Evolutionary conservation across 2,329 filamentous ascomycete species (phyloP).

Genomic region (Graphiopsis chlorocephala): DNA sequence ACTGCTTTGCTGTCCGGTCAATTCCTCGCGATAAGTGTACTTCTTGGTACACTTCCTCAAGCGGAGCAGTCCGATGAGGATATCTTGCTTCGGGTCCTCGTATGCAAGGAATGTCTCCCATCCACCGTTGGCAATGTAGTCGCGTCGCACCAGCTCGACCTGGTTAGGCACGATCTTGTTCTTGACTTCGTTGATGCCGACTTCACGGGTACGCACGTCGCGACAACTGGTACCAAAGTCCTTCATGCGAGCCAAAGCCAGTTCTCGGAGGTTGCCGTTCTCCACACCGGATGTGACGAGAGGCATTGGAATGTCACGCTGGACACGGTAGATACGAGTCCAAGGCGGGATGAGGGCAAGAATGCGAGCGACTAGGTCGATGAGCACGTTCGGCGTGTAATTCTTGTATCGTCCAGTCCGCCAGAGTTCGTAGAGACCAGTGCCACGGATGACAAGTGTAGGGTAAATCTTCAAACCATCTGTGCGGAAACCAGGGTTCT

Average conservation of each 20-base stretch:
- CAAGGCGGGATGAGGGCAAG: constrained; percentile 91
- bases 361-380: constrained; percentile 95
- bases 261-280: constrained; percentile 91
- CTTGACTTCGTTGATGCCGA: constrained; percentile 98
- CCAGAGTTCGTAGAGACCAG: constrained; percentile 95
- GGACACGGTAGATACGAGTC: constrained; percentile 97
- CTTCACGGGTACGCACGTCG: constrained; percentile 92
- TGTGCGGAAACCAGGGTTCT: constrained; percentile 91
- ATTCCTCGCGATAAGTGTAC: constrained; percentile 87
- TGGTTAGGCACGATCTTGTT: constrained; percentile 96
- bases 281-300: constrained; percentile 97
- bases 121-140: constrained; percentile 92
- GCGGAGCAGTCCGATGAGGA: constrained; percentile 84
- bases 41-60: constrained; percentile 86
- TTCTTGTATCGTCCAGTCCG: constrained; percentile 96
- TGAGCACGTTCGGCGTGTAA: constrained; percentile 94
- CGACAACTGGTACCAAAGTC: constrained; percentile 97
- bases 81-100: constrained; percentile 97
- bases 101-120: constrained; percentile 99
- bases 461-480: constrained; percentile 98
- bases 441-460: constrained; percentile 93
- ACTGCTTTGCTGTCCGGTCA: constrained; percentile 82
- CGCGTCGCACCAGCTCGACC: constrained; percentile 88
- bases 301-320: constrained; percentile 99
- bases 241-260: constrained; percentile 96